Conservation (phyloP, 257 asterid genomes). For the Solanum appendiculatum region DNA sequence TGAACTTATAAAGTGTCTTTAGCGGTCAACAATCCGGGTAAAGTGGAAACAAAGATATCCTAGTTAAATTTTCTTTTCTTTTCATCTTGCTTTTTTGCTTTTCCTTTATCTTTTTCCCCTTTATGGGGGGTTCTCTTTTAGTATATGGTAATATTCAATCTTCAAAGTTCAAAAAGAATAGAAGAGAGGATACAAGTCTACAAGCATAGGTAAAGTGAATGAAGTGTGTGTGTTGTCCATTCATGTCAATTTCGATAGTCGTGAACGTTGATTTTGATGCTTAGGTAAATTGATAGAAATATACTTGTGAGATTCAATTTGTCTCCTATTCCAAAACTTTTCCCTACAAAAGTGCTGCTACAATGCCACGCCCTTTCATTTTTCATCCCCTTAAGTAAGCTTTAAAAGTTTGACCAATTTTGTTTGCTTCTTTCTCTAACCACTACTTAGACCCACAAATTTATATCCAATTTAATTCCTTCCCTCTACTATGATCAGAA, state of each 20-base stretch:
- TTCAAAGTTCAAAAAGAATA: neutral
- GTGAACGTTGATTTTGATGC: slow-evolving; percentile 7
- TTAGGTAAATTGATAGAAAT: neutral
- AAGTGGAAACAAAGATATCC: slow-evolving; percentile 1
- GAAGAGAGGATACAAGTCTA: neutral
- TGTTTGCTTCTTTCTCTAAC: neutral
- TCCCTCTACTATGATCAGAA: no score
- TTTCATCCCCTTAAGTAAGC: neutral
- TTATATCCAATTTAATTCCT: no score
- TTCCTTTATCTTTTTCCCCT: neutral
- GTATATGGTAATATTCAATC: neutral
- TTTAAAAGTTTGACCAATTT: neutral
- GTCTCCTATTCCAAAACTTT: slow-evolving; percentile 6
- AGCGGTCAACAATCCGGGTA: slow-evolving; percentile 7
- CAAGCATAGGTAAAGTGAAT: neutral
- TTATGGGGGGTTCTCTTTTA: neutral
- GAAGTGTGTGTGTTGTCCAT: neutral
- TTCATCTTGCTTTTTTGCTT: neutral
- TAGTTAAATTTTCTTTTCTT: neutral
- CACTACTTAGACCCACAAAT: neutral
- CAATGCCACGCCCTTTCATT: neutral
- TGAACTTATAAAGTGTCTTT: neutral
- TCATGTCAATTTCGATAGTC: slow-evolving; percentile 1
- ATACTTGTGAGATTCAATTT: slow-evolving; percentile 10
- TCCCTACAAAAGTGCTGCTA: slow-evolving; percentile 1